phyloP scores from a whole-genome alignment of 129 eudicot species.

The Pseudognaphalium luteoalbum region DNA sequence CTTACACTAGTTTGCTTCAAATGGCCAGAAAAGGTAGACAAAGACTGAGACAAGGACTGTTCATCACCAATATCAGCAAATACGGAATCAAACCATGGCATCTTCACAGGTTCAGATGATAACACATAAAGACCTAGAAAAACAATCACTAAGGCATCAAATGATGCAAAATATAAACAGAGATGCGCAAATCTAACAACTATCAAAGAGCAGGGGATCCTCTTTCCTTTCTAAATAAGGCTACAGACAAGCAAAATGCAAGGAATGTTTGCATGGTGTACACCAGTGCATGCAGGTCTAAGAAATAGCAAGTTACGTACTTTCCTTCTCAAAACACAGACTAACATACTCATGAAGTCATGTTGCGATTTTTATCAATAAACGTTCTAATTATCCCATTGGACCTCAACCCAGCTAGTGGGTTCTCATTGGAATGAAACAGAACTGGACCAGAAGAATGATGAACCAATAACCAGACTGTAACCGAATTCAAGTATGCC shows the following conservation, averaged over 20 bases:
- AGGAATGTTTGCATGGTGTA: background rate
- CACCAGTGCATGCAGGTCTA: conserved; percentile 19
- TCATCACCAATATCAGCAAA: conserved; percentile 98
- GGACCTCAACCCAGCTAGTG: conserved; percentile 2
- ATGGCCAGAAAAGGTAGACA: conserved; percentile 97
- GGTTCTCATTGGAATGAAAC: background rate
- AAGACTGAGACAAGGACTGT: conserved; percentile 90
- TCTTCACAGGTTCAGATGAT: conserved; percentile 77
- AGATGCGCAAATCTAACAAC: background rate
- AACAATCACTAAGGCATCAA: conserved; percentile 9
- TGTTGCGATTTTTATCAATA: background rate
- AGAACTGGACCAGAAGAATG: background rate
- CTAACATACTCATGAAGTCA: background rate
- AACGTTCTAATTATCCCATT: background rate
- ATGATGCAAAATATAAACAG: background rate
- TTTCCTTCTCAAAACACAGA: conserved; percentile 19
- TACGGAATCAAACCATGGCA: conserved; percentile 93
- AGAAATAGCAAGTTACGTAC: conserved; percentile 1
- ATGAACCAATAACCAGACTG: conserved; percentile 1
- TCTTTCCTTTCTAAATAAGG: conserved; percentile 7
- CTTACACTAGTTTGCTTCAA: conserved; percentile 90
- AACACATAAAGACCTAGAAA: conserved; percentile 75
- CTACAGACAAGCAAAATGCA: conserved; percentile 6
- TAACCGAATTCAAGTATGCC: background rate
- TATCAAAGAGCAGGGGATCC: conserved; percentile 14